Conservation (phyloP, 495 filamentous ascomycete genomes). For the Bryoglossum gracile region DNA sequence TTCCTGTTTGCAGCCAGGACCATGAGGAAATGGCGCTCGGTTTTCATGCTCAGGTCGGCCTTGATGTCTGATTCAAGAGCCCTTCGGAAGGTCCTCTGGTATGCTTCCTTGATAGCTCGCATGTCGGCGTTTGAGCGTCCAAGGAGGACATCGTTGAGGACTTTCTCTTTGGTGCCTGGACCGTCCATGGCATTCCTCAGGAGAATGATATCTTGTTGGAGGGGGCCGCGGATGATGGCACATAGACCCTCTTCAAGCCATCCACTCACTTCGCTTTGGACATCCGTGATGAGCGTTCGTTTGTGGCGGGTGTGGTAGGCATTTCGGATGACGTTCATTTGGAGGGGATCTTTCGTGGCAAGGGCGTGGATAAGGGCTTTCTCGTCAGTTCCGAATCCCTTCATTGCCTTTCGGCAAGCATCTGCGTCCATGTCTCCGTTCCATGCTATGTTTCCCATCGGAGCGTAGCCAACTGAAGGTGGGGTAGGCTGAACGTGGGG, state of each 20-base stretch:
- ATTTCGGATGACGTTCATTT: conserved; percentile 60
- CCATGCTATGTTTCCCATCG: conserved; percentile 53
- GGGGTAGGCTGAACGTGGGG: conserved; percentile 38
- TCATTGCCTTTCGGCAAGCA: conserved; percentile 72
- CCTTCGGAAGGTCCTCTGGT: conserved; percentile 53
- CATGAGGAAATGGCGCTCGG: conserved; percentile 70
- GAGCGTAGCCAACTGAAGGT: conserved; percentile 55
- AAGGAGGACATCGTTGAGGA: conserved; percentile 81
- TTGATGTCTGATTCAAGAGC: conserved; percentile 62
- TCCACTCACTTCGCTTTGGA: conserved; percentile 68
- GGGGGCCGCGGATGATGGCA: conserved; percentile 67
- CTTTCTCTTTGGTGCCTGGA: conserved; percentile 74
- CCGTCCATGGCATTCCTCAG: conserved; percentile 64
- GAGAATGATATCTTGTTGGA: conserved; percentile 59
- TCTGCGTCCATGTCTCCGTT: conserved; percentile 61
- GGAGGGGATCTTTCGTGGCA: conserved; percentile 59
- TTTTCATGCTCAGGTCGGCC: conserved; percentile 77
- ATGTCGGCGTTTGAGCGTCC: conserved; percentile 80
- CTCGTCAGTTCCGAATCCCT: conserved; percentile 87
- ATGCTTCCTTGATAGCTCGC: conserved; percentile 68
- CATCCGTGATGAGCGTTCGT: conserved; percentile 62
- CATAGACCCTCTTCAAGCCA: conserved; percentile 65
- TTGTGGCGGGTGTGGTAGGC: conserved; percentile 54
- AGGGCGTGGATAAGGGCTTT: conserved; percentile 60
- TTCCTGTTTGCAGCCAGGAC: conserved; percentile 61